Percentiles rank a stretch among this genome's conserved stretches.
phyloP scores from a whole-genome alignment of 192 early-diverging fungal species.

The Rhizoclosmatium sp. region DNA sequence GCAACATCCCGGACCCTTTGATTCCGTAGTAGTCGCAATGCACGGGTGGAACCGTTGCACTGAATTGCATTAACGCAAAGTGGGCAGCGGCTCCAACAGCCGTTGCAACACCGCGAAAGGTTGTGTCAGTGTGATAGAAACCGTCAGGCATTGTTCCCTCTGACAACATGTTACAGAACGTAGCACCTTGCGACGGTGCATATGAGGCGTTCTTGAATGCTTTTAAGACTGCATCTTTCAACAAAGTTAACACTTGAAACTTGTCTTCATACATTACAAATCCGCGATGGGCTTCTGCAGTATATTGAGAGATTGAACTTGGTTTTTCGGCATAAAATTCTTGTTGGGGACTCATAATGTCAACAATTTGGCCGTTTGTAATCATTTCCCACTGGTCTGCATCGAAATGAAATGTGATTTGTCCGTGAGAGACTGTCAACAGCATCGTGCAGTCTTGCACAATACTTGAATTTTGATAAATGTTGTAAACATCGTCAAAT shows the following conservation, averaged over 20 bases:
- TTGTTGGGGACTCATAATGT: not conserved
- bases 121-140: constrained; percentile 20
- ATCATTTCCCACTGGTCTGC: constrained; percentile 39
- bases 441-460: constrained; percentile 10
- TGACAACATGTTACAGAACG: constrained; percentile 20
- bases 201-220: not conserved
- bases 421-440: constrained; percentile 1
- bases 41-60: not conserved
- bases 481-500: not conserved
- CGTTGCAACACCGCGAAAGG: constrained; percentile 15
- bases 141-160: constrained; percentile 35
- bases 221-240: constrained; percentile 14
- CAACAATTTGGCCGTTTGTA: constrained; percentile 15
- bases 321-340: not conserved
- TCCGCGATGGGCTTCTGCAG: not conserved
- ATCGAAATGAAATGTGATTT: constrained; percentile 18
- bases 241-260: constrained; percentile 1
- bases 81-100: constrained; percentile 24
- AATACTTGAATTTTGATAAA: not conserved
- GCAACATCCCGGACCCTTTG: constrained; percentile 3
- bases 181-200: constrained; percentile 24
- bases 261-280: constrained; percentile 8
- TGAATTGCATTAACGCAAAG: constrained; percentile 33
- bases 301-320: constrained; percentile 15
- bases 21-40: constrained; percentile 31